Evolutionary conservation across 2,329 filamentous ascomycete species (phyloP), one percentile per base, ranked within the genome.

Genomic region (Rhynchosporium graminicola): DNA sequence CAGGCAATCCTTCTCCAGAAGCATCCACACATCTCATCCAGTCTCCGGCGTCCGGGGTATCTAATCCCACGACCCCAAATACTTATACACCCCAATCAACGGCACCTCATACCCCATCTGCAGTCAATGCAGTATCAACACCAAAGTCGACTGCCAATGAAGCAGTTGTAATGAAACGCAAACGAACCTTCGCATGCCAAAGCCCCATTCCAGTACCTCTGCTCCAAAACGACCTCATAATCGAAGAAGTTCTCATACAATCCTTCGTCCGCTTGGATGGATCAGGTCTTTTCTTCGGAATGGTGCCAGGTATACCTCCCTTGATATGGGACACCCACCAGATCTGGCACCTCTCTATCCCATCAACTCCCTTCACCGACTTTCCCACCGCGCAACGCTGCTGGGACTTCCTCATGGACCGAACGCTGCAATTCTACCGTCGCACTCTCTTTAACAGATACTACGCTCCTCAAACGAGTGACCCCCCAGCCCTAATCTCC

Each of bases 361-460:
- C 71, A 10, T n/a, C 52, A 12, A 51, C 46, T 1, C 38, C 42
- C 4, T 73, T 73, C 61, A 46, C 62, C 3, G 61, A 64, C n/a
- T 69, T 71, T 48, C 50, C 58, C 3, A 60, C 63, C 9, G 72
- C 72, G 3, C 69, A 73, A 51, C 61, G 57, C 10, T 70, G 68
- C 50, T 73, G 72, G 71, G 72, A 73, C 51, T 70, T 71, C 60
- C 66, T 73, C 13, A 69, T 70, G 68, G 70, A 72, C 46, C 64
- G 69, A 31, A 62, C 66, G 7, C 56, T 73, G 10, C 68, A 71
- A 61, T 73, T 70, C 62, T 71, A 68, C 59, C 64, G 68, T 15
- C 68, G 67, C 3, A 69, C 68, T 8, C 57, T 66, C 2, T 73
- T 69, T 59, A 66, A 71, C 52, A 51, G 65, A 38, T 60, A 54